These are phyloP conservation scores for Penicillium bovifimosum DNA, from an alignment of 495 filamentous ascomycete genomes.

Conservation along the genomic window DNA sequence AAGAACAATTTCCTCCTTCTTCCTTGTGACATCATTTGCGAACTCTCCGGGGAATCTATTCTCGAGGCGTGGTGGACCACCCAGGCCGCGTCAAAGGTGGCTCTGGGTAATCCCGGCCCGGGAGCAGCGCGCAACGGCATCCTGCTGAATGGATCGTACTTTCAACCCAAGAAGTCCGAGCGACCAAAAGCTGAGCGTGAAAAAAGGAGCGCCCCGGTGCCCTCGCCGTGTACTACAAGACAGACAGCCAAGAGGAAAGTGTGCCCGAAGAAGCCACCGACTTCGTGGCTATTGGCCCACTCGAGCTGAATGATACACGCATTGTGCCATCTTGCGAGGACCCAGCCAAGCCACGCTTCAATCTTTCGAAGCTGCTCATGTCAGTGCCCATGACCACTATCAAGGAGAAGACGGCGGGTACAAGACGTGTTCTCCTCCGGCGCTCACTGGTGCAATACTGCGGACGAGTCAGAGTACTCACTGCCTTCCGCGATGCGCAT, in stretches of 20 bases:
- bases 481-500: conserved; percentile 78
- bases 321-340: conserved; percentile 42
- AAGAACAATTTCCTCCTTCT: conserved; percentile 81
- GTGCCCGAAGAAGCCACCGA: conserved; percentile 87
- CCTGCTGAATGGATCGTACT: conserved; percentile 30
- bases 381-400: conserved; percentile 77
- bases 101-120: not conserved
- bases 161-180: conserved; percentile 41
- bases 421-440: conserved; percentile 65
- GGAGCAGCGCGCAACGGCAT: conserved; percentile 23
- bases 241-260: conserved; percentile 59
- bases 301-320: conserved; percentile 43
- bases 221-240: conserved; percentile 82
- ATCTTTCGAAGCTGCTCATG: conserved; percentile 63
- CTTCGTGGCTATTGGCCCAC: conserved; percentile 68
- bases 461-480: conserved; percentile 64
- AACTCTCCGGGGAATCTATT: conserved; percentile 72
- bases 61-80: conserved; percentile 88
- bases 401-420: conserved; percentile 69
- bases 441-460: conserved; percentile 65
- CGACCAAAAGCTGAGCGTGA: conserved; percentile 30
- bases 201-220: conserved; percentile 61
- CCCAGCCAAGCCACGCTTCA: conserved; percentile 53
- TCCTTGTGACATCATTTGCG: conserved; percentile 89
- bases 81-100: conserved; percentile 40